Evolutionary conservation across 768 basidiomycete genomes (phyloP).

Genomic region (Omphalotus guepiniiformis): DNA sequence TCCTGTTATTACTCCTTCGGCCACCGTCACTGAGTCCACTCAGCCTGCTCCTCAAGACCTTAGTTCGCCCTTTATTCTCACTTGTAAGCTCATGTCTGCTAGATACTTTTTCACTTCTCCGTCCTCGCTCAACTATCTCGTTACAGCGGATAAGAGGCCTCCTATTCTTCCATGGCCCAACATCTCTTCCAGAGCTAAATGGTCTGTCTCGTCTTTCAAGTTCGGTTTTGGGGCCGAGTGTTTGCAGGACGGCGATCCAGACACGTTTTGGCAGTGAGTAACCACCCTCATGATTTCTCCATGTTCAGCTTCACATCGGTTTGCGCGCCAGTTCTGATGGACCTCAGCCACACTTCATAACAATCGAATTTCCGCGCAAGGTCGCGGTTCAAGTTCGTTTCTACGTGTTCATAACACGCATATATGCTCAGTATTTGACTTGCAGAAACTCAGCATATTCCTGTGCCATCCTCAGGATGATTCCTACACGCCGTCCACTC

Average conservation of each 20-base stretch:
- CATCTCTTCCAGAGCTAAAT: constrained; percentile 84
- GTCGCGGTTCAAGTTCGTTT: constrained; percentile 77
- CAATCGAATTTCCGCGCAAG: constrained; percentile 87
- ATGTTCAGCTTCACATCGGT: not conserved
- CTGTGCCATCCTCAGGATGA: constrained; percentile 84
- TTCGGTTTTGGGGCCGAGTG: constrained; percentile 96
- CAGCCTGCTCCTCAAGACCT: constrained; percentile 7
- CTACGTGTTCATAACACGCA: not conserved
- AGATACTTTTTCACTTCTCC: not conserved
- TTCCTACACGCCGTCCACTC: constrained; percentile 92
- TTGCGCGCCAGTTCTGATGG: constrained; percentile 69
- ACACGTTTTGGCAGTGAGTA: constrained; percentile 97
- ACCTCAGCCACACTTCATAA: constrained; percentile 95
- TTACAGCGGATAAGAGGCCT: constrained; percentile 31
- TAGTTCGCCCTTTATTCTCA: constrained; percentile 6
- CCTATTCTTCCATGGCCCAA: constrained; percentile 70
- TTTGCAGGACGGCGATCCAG: constrained; percentile 80
- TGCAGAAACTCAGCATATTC: constrained; percentile 81
- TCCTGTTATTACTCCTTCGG: not conserved
- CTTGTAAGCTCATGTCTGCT: not conserved
- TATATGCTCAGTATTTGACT: not conserved
- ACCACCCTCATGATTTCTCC: not conserved
- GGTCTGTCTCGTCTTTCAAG: constrained; percentile 96
- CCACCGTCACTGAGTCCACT: not conserved
- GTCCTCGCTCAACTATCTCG: not conserved